phyloP scores from a whole-genome alignment of 768 basidiomycete species.

The Amanita brunnescens region DNA sequence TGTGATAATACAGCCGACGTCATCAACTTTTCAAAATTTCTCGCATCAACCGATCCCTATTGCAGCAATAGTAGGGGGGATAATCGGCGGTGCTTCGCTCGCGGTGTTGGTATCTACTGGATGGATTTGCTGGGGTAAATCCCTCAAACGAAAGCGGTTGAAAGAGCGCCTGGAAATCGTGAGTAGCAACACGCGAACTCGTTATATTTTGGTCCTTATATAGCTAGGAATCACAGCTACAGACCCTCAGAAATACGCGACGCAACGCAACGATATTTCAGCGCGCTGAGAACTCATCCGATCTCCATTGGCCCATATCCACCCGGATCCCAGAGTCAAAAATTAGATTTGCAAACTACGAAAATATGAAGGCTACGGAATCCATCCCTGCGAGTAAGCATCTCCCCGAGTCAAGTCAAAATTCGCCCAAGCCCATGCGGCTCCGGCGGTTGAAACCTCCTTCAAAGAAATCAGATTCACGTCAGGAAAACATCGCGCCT shows the following conservation, averaged over 20 bases:
- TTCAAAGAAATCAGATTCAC: not conserved
- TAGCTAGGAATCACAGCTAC: slow-evolving; percentile 16
- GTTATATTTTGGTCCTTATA: not conserved
- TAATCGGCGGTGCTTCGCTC: slow-evolving; percentile 36
- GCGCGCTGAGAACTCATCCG: slow-evolving; percentile 11
- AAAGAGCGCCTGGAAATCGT: slow-evolving; percentile 21
- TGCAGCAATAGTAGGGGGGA: slow-evolving; percentile 42
- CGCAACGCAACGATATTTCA: slow-evolving; percentile 26
- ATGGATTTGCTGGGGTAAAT: slow-evolving; percentile 41
- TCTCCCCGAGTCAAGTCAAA: slow-evolving; percentile 22
- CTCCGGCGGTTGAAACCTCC: not conserved
- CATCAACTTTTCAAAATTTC: slow-evolving; percentile 3
- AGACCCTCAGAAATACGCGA: slow-evolving; percentile 31
- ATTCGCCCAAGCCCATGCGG: not conserved
- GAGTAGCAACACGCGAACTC: slow-evolving; percentile 6
- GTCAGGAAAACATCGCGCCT: not conserved
- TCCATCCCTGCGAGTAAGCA: slow-evolving; percentile 23
- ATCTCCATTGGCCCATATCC: slow-evolving; percentile 22
- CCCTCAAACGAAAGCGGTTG: slow-evolving; percentile 27
- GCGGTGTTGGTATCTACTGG: slow-evolving; percentile 32
- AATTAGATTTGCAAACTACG: slow-evolving; percentile 29
- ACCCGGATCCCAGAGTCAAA: slow-evolving; percentile 21
- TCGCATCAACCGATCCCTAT: slow-evolving; percentile 27
- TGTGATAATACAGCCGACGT: not conserved
- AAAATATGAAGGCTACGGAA: slow-evolving; percentile 13